Evolutionary conservation across 495 filamentous ascomycete species (phyloP).

Genomic region (Pyronema omphalodes): DNA sequence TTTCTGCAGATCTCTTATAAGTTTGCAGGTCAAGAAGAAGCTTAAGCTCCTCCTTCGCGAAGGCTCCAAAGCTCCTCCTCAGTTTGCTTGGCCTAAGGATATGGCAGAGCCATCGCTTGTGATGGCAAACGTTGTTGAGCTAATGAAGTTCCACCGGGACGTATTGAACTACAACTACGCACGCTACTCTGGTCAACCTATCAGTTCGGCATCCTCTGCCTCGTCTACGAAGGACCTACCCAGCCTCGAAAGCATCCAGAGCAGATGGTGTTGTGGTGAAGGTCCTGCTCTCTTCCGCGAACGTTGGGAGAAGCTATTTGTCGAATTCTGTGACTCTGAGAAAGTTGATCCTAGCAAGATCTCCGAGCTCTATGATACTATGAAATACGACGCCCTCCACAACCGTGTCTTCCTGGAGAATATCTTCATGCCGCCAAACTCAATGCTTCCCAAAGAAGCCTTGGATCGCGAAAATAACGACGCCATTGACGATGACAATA

Average conservation of each 20-base stretch:
- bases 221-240: constrained; percentile 35
- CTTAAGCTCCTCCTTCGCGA: constrained; percentile 76
- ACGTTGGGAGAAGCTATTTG: constrained; percentile 95
- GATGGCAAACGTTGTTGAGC: constrained; percentile 71
- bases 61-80: constrained; percentile 69
- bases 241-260: constrained; percentile 43
- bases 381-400: constrained; percentile 97
- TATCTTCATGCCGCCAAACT: constrained; percentile 72
- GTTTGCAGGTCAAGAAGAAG: constrained; percentile 70
- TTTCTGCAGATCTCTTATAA: constrained; percentile 2
- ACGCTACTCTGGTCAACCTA: constrained; percentile 45
- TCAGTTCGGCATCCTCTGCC: constrained; percentile 15
- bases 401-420: constrained; percentile 95
- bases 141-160: constrained; percentile 91
- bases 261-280: constrained; percentile 91
- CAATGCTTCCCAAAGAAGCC: constrained; percentile 43
- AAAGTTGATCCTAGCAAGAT: constrained; percentile 98
- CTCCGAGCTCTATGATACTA: constrained; percentile 92
- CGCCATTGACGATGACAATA: constrained; percentile 23
- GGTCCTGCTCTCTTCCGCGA: constrained; percentile 89
- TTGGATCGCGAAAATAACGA: constrained; percentile 20
- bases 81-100: constrained; percentile 91
- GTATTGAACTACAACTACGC: constrained; percentile 87
- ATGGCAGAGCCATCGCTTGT: constrained; percentile 86
- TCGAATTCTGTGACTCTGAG: constrained; percentile 86